A percentile compares a stretch with the other conserved stretches of the same genome.
Conservation (phyloP, 2,329 filamentous ascomycete species). For the Ascochyta pisi region DNA sequence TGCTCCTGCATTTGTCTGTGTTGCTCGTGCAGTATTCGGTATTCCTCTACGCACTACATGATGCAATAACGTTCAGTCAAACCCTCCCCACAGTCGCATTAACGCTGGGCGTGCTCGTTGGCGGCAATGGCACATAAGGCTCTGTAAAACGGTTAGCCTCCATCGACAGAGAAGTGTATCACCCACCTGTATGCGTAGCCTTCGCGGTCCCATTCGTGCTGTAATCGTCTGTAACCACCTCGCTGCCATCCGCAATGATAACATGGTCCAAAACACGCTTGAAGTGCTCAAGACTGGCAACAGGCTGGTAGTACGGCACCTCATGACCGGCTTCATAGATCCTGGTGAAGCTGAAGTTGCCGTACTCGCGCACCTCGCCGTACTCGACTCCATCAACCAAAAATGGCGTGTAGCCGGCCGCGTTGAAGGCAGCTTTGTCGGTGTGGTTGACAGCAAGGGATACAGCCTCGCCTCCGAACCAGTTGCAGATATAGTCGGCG, state of each 20-base stretch:
- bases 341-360: constrained; percentile 51
- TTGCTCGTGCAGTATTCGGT: too few species aligned
- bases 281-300: constrained; percentile 41
- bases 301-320: constrained; percentile 54
- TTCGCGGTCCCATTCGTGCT: constrained; percentile 41
- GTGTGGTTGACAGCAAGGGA: constrained; percentile 65
- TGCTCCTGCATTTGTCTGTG: too few species aligned
- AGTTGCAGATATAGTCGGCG: constrained; percentile 65
- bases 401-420: constrained; percentile 75
- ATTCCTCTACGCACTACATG: too few species aligned
- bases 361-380: constrained; percentile 50
- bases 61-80: neutral
- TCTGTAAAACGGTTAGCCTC: constrained; percentile 12
- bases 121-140: constrained; percentile 36
- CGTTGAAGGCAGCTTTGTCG: constrained; percentile 60
- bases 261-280: constrained; percentile 36
- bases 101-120: constrained; percentile 30
- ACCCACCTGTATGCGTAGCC: constrained; percentile 36
- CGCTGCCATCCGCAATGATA: constrained; percentile 40
- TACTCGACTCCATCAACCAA: constrained; percentile 51
- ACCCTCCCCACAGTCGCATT: too few species aligned
- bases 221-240: constrained; percentile 37
- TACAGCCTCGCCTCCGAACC: constrained; percentile 77
- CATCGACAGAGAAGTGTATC: neutral
- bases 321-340: constrained; percentile 52